A percentile compares a stretch with the other conserved stretches of the same genome.
Conservation (phyloP, 2,329 filamentous ascomycete genomes). For the Talaromyces sp. region DNA sequence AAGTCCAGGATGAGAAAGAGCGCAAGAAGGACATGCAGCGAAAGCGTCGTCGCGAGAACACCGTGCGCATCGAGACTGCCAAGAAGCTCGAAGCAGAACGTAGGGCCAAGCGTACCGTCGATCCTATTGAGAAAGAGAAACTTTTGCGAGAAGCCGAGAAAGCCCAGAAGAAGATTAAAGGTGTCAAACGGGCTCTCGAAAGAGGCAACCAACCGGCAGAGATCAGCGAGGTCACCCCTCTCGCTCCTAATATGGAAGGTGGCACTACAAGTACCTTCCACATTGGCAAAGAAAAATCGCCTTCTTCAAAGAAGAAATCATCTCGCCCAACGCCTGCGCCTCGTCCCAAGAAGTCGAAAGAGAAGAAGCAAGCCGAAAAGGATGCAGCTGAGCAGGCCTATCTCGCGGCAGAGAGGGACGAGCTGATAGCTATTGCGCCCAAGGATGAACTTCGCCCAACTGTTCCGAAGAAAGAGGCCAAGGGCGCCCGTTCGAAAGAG, state of each 20-base stretch:
- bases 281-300: conserved; percentile 56
- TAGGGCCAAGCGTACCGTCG: conserved; percentile 72
- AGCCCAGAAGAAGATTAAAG: conserved; percentile 87
- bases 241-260: conserved; percentile 79
- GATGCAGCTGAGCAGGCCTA: conserved; percentile 83
- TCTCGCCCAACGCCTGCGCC: conserved; percentile 53
- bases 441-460: conserved; percentile 55
- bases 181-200: conserved; percentile 82
- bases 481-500: conserved; percentile 43
- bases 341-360: conserved; percentile 83
- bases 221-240: conserved; percentile 66
- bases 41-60: conserved; percentile 92
- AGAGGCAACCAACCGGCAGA: conserved; percentile 75
- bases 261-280: conserved; percentile 84
- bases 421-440: conserved; percentile 52
- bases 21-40: conserved; percentile 99
- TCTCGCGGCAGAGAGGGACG: conserved; percentile 59
- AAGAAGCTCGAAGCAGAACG: conserved; percentile 79
- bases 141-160: conserved; percentile 83
- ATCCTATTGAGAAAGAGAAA: conserved; percentile 77
- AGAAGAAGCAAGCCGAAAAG: conserved; percentile 68
- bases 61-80: conserved; percentile 80
- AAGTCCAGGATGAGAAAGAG: conserved; percentile 93
- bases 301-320: conserved; percentile 52
- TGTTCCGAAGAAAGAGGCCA: conserved; percentile 45